These are phyloP conservation scores for Hypoxylon subgilvum DNA, from an alignment of 495 filamentous ascomycete species.

Conservation along the genomic window DNA sequence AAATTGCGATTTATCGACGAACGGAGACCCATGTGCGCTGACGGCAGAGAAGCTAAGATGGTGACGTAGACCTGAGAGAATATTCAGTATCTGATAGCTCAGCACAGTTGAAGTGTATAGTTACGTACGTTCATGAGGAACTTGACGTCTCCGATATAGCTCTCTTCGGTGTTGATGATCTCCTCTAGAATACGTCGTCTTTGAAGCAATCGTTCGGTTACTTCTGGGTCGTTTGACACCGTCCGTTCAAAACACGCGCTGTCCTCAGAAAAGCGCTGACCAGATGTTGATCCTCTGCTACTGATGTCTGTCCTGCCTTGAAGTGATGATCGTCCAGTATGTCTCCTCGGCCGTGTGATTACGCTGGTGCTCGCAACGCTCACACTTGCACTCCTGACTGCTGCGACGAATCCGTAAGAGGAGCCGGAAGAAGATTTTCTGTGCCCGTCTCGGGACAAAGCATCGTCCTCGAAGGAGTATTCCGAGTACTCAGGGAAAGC, in stretches of 20 bases:
- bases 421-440: slow-evolving; percentile 70
- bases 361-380: slow-evolving; percentile 74
- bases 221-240: slow-evolving; percentile 69
- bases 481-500: slow-evolving; percentile 56
- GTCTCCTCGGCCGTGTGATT: slow-evolving; percentile 62
- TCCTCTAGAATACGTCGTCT: slow-evolving; percentile 82
- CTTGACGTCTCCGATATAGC: slow-evolving; percentile 85
- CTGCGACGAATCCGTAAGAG: slow-evolving; percentile 75
- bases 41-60: slow-evolving; percentile 65
- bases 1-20: slow-evolving; percentile 70
- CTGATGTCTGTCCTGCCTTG: slow-evolving; percentile 66
- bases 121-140: slow-evolving; percentile 78
- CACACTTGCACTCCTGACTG: slow-evolving; percentile 75
- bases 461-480: slow-evolving; percentile 40
- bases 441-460: slow-evolving; percentile 45
- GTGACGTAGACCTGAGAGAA: slow-evolving; percentile 67
- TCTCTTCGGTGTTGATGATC: slow-evolving; percentile 81
- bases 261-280: slow-evolving; percentile 68
- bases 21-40: slow-evolving; percentile 59
- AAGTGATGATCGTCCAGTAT: slow-evolving; percentile 58
- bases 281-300: slow-evolving; percentile 65
- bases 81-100: slow-evolving; percentile 6
- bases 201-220: slow-evolving; percentile 71
- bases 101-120: not conserved
- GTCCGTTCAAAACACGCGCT: slow-evolving; percentile 62